Evolutionary conservation across 2,329 filamentous ascomycete species (phyloP), one percentile per base, ranked within the genome.

Genomic region (Microcyclosporella mali): DNA sequence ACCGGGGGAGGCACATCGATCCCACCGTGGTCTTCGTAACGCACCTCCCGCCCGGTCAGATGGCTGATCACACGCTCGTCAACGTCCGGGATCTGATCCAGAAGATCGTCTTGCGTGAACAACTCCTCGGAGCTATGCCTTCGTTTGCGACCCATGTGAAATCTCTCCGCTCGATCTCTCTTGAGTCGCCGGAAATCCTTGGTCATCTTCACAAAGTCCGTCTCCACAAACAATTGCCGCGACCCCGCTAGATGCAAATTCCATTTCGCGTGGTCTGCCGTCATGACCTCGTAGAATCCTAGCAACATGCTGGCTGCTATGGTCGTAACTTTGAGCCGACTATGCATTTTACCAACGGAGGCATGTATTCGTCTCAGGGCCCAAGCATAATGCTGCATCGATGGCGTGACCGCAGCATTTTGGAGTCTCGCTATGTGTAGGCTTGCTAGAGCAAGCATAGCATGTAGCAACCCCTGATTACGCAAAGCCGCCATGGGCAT

Each of bases 251-350:
- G 71, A 66, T 97, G 92, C 49, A 85, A 90, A 58, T 86, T 92
- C 92, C 92, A 98, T 63, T 95, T 95, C 42, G 84, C 81, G 57
- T 97, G 90, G 53, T 98, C 90, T 16, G 88, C 90, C 28, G 84
- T 85, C 82, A 90, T 92, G 14, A 95, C 86, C 63, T 97, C 92
- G 58, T 94, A 97, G 62, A 88, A 97, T 0, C 82, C 87, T 6
- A 98, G 74, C 6, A 97, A 70, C 28, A 95, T 71, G 0, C 87
- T 88, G 2, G 89, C 88, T 6, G 89, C 90, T n/a, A 97, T 70
- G 0, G 88, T 95, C 1, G 86, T 81, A 7, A 87, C 78, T 43
- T 88, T 81, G 7, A 82, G 80, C 40, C 88, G 79, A 55, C 81
- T 80, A 34, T 72, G 74, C 0, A 80, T 72, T 18, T 85, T 77